These are phyloP conservation scores for Daldinia loculata DNA, from an alignment of 495 filamentous ascomycete species.

Conservation along the genomic window DNA sequence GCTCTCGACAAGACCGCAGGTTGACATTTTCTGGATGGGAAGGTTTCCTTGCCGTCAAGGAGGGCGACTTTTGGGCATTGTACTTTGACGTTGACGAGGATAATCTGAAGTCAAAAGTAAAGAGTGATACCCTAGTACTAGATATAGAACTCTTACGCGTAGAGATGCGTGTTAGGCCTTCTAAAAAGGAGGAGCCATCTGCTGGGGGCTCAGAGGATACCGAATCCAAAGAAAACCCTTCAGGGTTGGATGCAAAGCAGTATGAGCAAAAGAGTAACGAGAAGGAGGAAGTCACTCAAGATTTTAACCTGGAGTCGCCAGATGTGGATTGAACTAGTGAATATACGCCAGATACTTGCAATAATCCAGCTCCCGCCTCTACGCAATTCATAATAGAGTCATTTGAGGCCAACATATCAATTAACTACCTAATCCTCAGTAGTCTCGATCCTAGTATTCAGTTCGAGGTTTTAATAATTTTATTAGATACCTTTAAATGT, in stretches of 20 bases:
- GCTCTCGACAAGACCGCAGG: conserved; percentile 55
- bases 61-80: conserved; percentile 55
- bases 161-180: conserved; percentile 48
- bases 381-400: no score
- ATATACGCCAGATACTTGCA: not conserved
- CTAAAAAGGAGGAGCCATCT: conserved; percentile 14
- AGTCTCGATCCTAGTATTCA: no score
- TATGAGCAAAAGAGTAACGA: not conserved
- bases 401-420: no score
- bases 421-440: no score
- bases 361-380: no score
- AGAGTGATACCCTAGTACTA: conserved; percentile 44
- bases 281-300: not conserved
- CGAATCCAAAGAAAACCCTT: not conserved
- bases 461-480: no score
- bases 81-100: conserved; percentile 61
- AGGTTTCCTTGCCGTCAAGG: conserved; percentile 58
- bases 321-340: conserved; percentile 23
- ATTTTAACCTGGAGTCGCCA: conserved; percentile 14
- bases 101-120: conserved; percentile 50
- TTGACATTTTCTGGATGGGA: conserved; percentile 61
- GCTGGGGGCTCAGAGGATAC: not conserved
- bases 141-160: conserved; percentile 55
- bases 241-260: not conserved
- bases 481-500: no score